Evolutionary conservation across 2,329 filamentous ascomycete genomes (phyloP).

Genomic region (Sarocladiaceae sp.): DNA sequence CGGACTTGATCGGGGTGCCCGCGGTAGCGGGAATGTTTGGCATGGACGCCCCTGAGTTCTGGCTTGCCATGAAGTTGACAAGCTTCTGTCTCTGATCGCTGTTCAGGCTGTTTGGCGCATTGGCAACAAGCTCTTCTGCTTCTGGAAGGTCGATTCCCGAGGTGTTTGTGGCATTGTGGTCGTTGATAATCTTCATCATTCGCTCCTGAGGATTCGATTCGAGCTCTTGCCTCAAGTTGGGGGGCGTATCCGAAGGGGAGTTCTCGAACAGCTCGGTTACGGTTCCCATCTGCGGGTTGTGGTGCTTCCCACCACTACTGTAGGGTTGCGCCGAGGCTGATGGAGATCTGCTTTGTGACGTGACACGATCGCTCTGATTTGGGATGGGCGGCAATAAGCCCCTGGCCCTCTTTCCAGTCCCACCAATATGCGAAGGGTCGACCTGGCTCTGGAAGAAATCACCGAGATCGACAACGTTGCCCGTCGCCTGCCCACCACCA

Average conservation of each 20-base stretch:
- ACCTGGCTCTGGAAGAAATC: slow-evolving; percentile 48
- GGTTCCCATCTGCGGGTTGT: slow-evolving; percentile 43
- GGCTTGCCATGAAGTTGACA: slow-evolving; percentile 53
- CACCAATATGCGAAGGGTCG: slow-evolving; percentile 33
- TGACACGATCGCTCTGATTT: slow-evolving; percentile 12
- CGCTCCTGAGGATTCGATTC: slow-evolving; percentile 52
- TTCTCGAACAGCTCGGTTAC: slow-evolving; percentile 57
- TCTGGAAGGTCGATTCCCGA: slow-evolving; percentile 47
- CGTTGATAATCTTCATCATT: slow-evolving; percentile 61
- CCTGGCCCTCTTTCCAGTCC: slow-evolving; percentile 41
- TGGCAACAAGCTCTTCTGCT: slow-evolving; percentile 42
- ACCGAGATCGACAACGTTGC: slow-evolving; percentile 55
- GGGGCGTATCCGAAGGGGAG: slow-evolving; percentile 40
- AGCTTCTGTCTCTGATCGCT: slow-evolving; percentile 53
- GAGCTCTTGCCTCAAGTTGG: slow-evolving; percentile 49
- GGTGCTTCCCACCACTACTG: slow-evolving; percentile 16
- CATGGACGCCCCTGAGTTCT: slow-evolving; percentile 20
- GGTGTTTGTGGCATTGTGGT: slow-evolving; percentile 50
- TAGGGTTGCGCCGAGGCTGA: slow-evolving; percentile 16
- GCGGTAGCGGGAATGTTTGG: slow-evolving; percentile 15
- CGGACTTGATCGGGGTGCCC: slow-evolving; percentile 11
- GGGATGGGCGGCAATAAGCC: slow-evolving; percentile 51
- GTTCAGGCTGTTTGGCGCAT: slow-evolving; percentile 47
- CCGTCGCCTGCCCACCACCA: slow-evolving; percentile 30
- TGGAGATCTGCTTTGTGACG: slow-evolving; percentile 21